Evolutionary conservation across 768 basidiomycete species (phyloP).

Genomic region (Phylloporus sp.): DNA sequence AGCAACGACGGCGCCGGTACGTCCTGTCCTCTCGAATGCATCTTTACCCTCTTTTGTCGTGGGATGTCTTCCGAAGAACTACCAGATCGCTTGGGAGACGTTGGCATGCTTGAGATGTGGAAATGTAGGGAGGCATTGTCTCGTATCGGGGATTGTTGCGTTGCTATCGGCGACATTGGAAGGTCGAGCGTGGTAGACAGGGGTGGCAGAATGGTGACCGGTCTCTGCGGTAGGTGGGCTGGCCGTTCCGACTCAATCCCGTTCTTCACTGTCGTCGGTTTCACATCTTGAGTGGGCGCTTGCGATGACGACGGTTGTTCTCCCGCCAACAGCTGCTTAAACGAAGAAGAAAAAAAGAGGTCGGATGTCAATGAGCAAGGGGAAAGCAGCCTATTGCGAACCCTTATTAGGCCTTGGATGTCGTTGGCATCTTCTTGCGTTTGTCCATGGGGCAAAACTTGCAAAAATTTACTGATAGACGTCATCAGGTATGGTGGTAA

Average conservation of each 20-base stretch:
- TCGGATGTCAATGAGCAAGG: conserved; percentile 36
- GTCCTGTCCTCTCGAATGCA: conserved; percentile 24
- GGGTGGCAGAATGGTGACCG: conserved; percentile 9
- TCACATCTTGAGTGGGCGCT: conserved; percentile 11
- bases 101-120: conserved; percentile 4
- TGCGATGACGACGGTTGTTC: conserved; percentile 18
- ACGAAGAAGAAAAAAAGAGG: conserved; percentile 35
- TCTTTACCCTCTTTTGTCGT: conserved; percentile 33
- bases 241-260: conserved; percentile 18
- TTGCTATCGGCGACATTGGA: conserved; percentile 10
- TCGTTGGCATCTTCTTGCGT: conserved; percentile 25
- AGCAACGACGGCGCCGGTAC: conserved; percentile 37
- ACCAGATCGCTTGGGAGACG: conserved; percentile 24
- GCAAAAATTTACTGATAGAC: conserved; percentile 30
- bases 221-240: conserved; percentile 26
- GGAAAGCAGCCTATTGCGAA: conserved; percentile 47
- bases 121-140: conserved; percentile 10
- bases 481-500: conserved; percentile 38
- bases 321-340: conserved; percentile 41
- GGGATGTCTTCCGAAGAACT: conserved; percentile 29
- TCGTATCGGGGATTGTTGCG: conserved; percentile 9
- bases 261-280: conserved; percentile 8
- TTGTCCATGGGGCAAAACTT: conserved; percentile 23
- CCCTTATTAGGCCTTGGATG: conserved; percentile 46
- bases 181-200: conserved; percentile 12